phyloP scores from a whole-genome alignment of 1,284 basidiomycete species.

The Boletus hoseneyae region DNA sequence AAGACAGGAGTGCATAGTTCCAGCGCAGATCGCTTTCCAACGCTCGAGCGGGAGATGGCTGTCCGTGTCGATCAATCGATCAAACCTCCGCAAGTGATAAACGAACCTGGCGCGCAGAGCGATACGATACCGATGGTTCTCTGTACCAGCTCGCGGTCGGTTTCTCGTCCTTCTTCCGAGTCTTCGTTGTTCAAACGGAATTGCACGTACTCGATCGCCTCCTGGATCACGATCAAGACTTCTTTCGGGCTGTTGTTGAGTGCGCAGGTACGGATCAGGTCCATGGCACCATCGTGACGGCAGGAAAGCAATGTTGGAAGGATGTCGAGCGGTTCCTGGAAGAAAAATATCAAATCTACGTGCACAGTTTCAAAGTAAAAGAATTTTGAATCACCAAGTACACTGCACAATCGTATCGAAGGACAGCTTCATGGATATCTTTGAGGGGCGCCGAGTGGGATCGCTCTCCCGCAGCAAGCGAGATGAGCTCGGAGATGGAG shows the following conservation, averaged over 20 bases:
- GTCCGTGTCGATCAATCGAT: neutral
- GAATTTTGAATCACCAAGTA: slow-evolving; percentile 17
- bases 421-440: slow-evolving; percentile 17
- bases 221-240: slow-evolving; percentile 57
- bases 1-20: slow-evolving; percentile 45
- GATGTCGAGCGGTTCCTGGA: slow-evolving; percentile 29
- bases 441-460: slow-evolving; percentile 10
- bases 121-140: slow-evolving; percentile 38
- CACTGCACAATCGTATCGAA: slow-evolving; percentile 12
- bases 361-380: neutral
- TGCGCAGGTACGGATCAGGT: slow-evolving; percentile 24
- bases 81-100: neutral
- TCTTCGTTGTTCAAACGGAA: slow-evolving; percentile 25
- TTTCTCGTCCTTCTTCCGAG: slow-evolving; percentile 29
- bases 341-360: neutral
- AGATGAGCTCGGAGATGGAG: slow-evolving; percentile 22
- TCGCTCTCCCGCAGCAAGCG: slow-evolving; percentile 12
- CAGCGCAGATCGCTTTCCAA: slow-evolving; percentile 43
- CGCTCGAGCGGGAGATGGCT: slow-evolving; percentile 51
- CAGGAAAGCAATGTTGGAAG: slow-evolving; percentile 27
- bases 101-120: slow-evolving; percentile 41
- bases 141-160: slow-evolving; percentile 17
- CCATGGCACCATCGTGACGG: slow-evolving; percentile 16
- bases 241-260: slow-evolving; percentile 45
- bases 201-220: slow-evolving; percentile 49